Evolutionary conservation across 805 yeast genomes (phyloP).

Genomic region (Saturnispora gosingensis): DNA sequence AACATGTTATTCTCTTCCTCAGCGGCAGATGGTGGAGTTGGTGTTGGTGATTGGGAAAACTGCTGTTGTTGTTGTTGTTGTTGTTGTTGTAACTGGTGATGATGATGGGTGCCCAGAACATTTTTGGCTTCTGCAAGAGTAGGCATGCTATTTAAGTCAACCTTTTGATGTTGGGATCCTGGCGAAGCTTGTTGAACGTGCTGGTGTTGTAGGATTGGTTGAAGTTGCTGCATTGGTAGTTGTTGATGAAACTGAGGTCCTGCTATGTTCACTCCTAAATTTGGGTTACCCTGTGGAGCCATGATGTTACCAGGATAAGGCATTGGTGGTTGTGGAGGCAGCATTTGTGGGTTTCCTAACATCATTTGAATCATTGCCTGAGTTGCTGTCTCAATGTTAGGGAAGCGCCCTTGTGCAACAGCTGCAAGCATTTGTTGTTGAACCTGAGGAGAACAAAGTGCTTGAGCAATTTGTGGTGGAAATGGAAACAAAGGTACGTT

Average conservation of each 20-base stretch:
- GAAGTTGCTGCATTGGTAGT: constrained; percentile 11
- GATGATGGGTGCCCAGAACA: constrained; percentile 1
- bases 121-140: constrained; percentile 12
- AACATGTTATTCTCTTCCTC: background rate
- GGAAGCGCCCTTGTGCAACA: constrained; percentile 27
- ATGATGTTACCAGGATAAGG: constrained; percentile 6
- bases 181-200: background rate
- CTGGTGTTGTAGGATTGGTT: constrained; percentile 12
- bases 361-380: constrained; percentile 26
- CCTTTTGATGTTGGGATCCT: constrained; percentile 13
- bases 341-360: constrained; percentile 14
- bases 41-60: background rate
- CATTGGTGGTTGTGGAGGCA: constrained; percentile 14
- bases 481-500: constrained; percentile 18
- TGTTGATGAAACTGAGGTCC: constrained; percentile 8
- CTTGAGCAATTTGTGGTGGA: constrained; percentile 18
- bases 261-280: constrained; percentile 14
- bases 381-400: constrained; percentile 25
- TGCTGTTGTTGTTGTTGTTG: background rate
- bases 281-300: constrained; percentile 12
- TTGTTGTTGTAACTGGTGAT: background rate
- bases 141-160: constrained; percentile 18
- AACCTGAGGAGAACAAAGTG: constrained; percentile 19
- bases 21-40: constrained; percentile 9
- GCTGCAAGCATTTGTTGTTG: constrained; percentile 25